Evolutionary conservation across 2,329 filamentous ascomycete species (phyloP), one percentile per base, ranked within the genome.

Genomic region (Colletotrichum sojae): DNA sequence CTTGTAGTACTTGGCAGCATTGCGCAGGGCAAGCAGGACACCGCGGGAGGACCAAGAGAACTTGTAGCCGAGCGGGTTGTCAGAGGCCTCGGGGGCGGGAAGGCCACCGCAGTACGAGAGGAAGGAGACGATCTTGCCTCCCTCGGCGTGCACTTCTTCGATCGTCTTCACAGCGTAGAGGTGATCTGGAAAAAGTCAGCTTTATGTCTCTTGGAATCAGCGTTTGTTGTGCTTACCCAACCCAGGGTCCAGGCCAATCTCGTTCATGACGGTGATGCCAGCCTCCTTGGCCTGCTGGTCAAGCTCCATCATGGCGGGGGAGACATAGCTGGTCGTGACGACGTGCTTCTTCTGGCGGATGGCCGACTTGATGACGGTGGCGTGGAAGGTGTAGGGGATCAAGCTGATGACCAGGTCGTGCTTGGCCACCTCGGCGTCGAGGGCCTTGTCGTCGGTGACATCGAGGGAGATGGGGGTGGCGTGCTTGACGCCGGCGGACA

Each of bases 191-290:
- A 73, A 94, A 89, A 78, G 57, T 60, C 46, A 59, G 45, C 56
- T 9, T 49, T 8, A 12, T 31, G 39, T 9, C 12, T n/a, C 25
- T 39, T 16, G 15, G 4, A 4, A 36, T 36, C 3, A 43, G 40
- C 6, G 25, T 59, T 22, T 36, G 43, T 6, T 8, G 18, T 13
- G 18, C 43, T 49, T 40, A 59, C 56, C 59, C 8, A 36, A 9
- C 10, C 31, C 61, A 45, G 62, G 63, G 76, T 83, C 82, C 69
- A 92, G 78, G 71, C 94, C 94, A 78, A 97, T 97, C 88, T 98
- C 95, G 83, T 98, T 98, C 92, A 98, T 95, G 78, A 98, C 95
- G 12, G 94, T 97, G 79, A 98, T 98, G 71, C 94, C 95, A 18
- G 95, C 95, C 72, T 92, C 92, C 87, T 97, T 97, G 80, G 88